Evolutionary conservation across 2,329 filamentous ascomycete genomes (phyloP).

Genomic region (Diaporthe destruens): DNA sequence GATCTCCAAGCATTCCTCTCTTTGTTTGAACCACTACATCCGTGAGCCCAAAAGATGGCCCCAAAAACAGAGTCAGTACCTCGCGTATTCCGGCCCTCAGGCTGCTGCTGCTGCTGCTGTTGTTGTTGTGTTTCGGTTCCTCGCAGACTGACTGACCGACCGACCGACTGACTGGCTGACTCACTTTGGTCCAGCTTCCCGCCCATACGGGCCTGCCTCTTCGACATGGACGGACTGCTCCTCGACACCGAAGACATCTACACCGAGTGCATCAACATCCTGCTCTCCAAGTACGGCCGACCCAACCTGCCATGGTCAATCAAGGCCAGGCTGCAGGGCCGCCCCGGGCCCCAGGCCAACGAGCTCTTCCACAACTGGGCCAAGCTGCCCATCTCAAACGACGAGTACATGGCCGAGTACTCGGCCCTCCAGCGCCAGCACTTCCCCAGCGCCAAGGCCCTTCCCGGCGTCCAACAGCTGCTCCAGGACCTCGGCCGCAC

Average conservation of each 20-base stretch:
- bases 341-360: conserved; percentile 66
- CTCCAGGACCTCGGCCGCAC: conserved; percentile 70
- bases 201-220: conserved; percentile 89
- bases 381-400: conserved; percentile 79
- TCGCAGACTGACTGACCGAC: no score
- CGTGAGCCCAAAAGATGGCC: conserved; percentile 51
- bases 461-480: conserved; percentile 82
- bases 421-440: conserved; percentile 74
- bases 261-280: conserved; percentile 83
- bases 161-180: no score
- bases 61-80: conserved; percentile 60
- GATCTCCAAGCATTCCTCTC: background rate
- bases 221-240: conserved; percentile 98
- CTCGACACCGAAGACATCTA: conserved; percentile 95
- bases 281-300: conserved; percentile 81
- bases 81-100: background rate
- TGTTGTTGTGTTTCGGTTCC: background rate
- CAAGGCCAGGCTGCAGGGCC: conserved; percentile 84
- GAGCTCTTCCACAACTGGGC: conserved; percentile 81
- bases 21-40: no score
- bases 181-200: conserved; percentile 70
- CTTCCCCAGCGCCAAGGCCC: conserved; percentile 80
- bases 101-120: no score
- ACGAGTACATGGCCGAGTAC: conserved; percentile 74
- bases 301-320: conserved; percentile 89